Base-by-base conservation (phyloP, 2,329 filamentous ascomycete species). In the Colletotrichum endophyticum region DNA sequence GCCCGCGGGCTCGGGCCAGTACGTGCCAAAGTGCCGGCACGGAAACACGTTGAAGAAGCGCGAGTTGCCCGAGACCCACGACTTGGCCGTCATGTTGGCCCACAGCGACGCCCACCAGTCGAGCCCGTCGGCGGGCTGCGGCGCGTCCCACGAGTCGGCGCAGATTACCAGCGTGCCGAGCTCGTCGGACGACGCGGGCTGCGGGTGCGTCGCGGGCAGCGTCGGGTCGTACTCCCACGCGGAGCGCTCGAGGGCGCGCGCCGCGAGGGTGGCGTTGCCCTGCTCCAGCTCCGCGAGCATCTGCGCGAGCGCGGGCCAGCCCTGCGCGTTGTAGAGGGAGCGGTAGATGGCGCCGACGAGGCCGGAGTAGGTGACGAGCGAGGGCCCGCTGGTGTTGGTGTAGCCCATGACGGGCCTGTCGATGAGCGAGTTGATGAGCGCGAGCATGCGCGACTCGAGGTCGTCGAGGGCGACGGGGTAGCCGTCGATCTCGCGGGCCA, bases 41-140 rank as follows among this genome's bases (percentile, higher is more conserved):
- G 87, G 87, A 16, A 89, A 84, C 1, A 88, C 85, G 66, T 73
- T 68, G 71, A 79, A 88, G 81, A 90, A 89, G 36, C 88, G 85
- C 36, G 84, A 84, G 78, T 89, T 87, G 61, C 88, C 88, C 4
- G 87, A 82, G 56, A 90, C 85, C 87, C 88, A 89, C 2, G 85
- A 84, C 49, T 81, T 78, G 1, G 79, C 64, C 6, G 87, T 88
- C 87, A 89, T 89, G 77, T 89, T 87, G 3, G 80, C 79, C 88
- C 88, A 89, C 0, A 89, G 83, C 0, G 81, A 81, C 12, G 82
- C 82, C 86, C 87, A 90, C 87, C 87, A 89, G n/a, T 78, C 80
- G 5, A 89, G 78, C 3, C 84, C 85, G 5, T 83, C 82, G 5
- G 80, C 76, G 2, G 86, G 86, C 15, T 82, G 78, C 1, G 84